Evolutionary conservation across 805 yeast genomes (phyloP), one percentile per base, ranked within the genome.

Genomic region (Deakozyma indianensis): DNA sequence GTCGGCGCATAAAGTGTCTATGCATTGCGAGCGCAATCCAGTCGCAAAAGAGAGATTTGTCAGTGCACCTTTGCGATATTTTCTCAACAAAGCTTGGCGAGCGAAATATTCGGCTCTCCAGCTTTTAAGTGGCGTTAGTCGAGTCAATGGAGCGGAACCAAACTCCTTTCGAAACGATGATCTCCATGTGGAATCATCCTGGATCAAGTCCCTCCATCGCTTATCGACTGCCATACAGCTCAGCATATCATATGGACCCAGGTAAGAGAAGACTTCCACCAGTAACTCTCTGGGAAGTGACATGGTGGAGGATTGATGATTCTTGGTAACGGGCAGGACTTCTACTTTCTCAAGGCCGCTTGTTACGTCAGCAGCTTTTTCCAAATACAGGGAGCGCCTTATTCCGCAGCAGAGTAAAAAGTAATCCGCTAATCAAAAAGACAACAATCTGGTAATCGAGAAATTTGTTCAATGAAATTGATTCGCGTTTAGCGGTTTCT

Each of bases 71-170:
- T 51, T 51, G 15, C 51, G 42, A 56, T 56, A 55, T 41, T 47
- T 49, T 24, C 47, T 50, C 24, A 53, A 38, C 23, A 40, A 46
- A 24, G 51, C 54, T 23, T 49, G 38, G 20, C 58, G 50, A 3
- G 49, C 22, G n/a, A 52, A 29, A 16, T 52, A 49, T 49, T 55
- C 58, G 3, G 55, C 45, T 22, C 56, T 45, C 58, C 58, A 55
- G 22, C 44, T 46, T 41, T 53, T 42, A 42, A 54, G 49, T 22
- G 53, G 41, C 15, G 55, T 45, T 5, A 51, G 52, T 24, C 58
- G 49, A 29, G 51, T 53, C 43, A 55, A 52, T 22, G 29, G 41
- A 20, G 41, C 25, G 20, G 40, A 45, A 4, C 41, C 42, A 47
- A 49, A 55, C 20, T 45, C 47, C 7, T 47, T 44, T 23, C 35